Conservation (phyloP, 345 rosid species). For the Cardiospermum halicacabum region DNA sequence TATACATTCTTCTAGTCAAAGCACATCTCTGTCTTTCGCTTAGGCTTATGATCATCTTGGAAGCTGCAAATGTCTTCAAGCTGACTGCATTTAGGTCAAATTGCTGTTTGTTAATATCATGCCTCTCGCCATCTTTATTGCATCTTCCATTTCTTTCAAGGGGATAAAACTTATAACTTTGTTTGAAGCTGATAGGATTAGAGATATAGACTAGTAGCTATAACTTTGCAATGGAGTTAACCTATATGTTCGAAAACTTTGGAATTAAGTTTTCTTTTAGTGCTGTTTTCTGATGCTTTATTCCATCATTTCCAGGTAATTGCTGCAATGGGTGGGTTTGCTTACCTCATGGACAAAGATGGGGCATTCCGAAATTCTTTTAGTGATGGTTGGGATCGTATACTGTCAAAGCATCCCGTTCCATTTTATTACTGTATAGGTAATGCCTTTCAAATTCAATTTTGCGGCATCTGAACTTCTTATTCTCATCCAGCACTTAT, state of each 20-base stretch:
- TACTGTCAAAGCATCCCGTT: constrained; percentile 82
- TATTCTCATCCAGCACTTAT: not conserved
- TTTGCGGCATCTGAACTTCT: too few species aligned
- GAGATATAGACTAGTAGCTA: not conserved
- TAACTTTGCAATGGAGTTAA: not conserved
- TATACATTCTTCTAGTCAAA: not conserved
- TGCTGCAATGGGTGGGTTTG: constrained; percentile 73
- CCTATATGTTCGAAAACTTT: not conserved
- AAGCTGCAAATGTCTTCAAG: not conserved
- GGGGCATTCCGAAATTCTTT: constrained; percentile 91
- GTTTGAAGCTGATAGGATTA: not conserved
- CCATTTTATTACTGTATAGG: constrained; percentile 96
- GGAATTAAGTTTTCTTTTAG: not conserved
- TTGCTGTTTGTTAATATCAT: not conserved
- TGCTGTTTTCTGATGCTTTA: not conserved
- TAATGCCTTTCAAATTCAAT: constrained; percentile 22
- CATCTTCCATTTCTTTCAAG: not conserved
- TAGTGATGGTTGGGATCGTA: constrained; percentile 92
- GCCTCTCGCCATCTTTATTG: too few species aligned
- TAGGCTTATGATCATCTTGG: not conserved
- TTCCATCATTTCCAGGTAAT: constrained; percentile 43
- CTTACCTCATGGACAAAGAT: constrained; percentile 86
- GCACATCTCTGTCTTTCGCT: not conserved
- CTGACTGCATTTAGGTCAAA: not conserved
- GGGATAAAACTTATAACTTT: not conserved